These are phyloP conservation scores for Thinopyrum elongatum DNA, from an alignment of 176 grass and related monocot genomes.

Conservation along the genomic window DNA sequence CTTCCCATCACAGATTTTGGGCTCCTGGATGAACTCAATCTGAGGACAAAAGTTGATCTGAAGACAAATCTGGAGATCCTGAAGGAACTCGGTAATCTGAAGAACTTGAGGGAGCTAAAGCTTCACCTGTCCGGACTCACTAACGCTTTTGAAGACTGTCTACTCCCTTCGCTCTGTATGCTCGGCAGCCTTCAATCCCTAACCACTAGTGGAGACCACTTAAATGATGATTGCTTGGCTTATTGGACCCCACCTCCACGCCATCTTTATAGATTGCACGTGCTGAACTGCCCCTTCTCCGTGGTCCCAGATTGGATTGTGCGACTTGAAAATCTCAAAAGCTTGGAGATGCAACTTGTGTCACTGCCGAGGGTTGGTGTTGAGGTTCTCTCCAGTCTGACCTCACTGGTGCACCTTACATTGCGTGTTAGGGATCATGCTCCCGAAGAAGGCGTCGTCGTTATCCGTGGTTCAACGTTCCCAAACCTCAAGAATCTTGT, in stretches of 20 bases:
- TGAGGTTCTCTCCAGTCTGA: neutral
- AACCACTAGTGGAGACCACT: neutral
- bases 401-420: neutral
- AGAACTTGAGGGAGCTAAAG: neutral
- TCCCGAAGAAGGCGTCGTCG: neutral
- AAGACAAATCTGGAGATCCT: neutral
- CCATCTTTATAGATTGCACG: neutral
- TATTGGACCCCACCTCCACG: neutral
- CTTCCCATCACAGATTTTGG: neutral
- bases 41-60: too few relatives aligned
- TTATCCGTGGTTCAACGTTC: neutral
- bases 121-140: rapidly evolving
- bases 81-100: neutral
- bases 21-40: too few relatives aligned
- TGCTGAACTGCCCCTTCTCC: neutral
- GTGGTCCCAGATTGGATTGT: neutral
- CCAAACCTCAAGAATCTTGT: neutral
- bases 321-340: neutral
- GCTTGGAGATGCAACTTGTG: neutral
- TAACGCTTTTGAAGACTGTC: too few relatives aligned
- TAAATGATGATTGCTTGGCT: neutral
- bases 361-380: neutral
- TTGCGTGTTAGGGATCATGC: neutral
- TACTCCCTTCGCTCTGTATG: neutral
- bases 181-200: neutral